Percentiles rank a stretch among this genome's conserved stretches.
Conservation (phyloP, 768 basidiomycete genomes). For the Trametes elegans region DNA sequence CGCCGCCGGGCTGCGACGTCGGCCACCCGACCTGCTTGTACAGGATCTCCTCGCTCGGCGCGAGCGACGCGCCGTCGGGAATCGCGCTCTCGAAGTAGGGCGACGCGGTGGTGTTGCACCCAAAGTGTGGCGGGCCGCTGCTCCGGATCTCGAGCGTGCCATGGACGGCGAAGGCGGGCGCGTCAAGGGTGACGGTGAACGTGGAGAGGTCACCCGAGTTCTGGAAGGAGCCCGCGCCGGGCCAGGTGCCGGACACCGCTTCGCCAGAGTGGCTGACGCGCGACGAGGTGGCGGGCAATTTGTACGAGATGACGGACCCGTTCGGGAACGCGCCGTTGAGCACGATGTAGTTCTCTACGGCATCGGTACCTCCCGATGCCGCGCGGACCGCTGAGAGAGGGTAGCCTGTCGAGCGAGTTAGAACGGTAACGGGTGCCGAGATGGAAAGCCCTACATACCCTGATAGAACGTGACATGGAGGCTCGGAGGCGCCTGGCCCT, state of each 20-base stretch:
- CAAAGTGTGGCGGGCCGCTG: conserved; percentile 22
- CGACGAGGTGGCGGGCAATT: conserved; percentile 17
- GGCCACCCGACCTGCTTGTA: conserved; percentile 28
- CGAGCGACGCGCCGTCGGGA: conserved; percentile 10
- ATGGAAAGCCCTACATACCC: not conserved
- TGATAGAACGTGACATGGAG: conserved; percentile 26
- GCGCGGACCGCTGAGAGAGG: not conserved
- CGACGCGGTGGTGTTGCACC: conserved; percentile 22
- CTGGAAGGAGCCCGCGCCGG: conserved; percentile 18
- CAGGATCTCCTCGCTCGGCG: conserved; percentile 19
- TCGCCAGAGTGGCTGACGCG: conserved; percentile 15
- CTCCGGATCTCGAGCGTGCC: conserved; percentile 20
- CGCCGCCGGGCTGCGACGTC: conserved; percentile 22
- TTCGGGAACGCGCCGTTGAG: conserved; percentile 23
- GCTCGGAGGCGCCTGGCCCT: conserved; percentile 16
- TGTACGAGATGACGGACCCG: conserved; percentile 20
- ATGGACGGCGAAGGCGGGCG: conserved; percentile 13
- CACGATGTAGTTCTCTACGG: conserved; percentile 18
- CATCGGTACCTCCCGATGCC: not conserved
- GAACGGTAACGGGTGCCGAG: not conserved
- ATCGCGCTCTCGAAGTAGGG: conserved; percentile 21
- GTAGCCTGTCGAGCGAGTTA: conserved; percentile 4
- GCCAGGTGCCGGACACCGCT: conserved; percentile 22
- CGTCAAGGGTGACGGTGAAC: conserved; percentile 20
- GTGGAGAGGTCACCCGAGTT: conserved; percentile 19